phyloP scores from a whole-genome alignment of 169 alveolate species.

The Babesia sp. region DNA sequence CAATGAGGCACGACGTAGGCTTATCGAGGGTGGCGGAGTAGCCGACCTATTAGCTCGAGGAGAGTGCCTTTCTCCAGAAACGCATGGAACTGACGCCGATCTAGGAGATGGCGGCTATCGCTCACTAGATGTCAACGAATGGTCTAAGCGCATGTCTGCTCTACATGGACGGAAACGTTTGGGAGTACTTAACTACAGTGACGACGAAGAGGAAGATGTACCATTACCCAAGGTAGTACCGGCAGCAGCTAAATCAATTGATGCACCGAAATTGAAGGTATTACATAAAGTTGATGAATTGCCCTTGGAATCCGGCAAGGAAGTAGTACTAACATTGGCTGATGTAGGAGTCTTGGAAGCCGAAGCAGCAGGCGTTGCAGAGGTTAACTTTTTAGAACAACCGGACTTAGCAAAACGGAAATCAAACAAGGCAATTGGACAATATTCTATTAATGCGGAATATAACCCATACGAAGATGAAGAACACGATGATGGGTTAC shows the following conservation, averaged over 20 bases:
- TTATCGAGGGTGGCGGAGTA: slow-evolving; percentile 53
- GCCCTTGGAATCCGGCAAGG: slow-evolving; percentile 48
- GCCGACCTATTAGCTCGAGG: slow-evolving; percentile 51
- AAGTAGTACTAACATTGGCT: slow-evolving; percentile 45
- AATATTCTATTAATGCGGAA: slow-evolving; percentile 8
- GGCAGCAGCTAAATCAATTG: neutral
- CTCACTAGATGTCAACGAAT: slow-evolving; percentile 37
- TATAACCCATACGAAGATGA: slow-evolving; percentile 65
- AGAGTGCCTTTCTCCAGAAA: slow-evolving; percentile 9
- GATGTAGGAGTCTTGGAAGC: slow-evolving; percentile 67
- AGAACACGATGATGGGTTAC: slow-evolving; percentile 8
- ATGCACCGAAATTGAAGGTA: slow-evolving; percentile 44
- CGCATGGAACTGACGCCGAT: neutral
- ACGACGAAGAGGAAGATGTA: slow-evolving; percentile 54
- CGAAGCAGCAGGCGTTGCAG: slow-evolving; percentile 63
- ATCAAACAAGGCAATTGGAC: slow-evolving; percentile 3
- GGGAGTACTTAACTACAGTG: slow-evolving; percentile 47
- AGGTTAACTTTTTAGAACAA: slow-evolving; percentile 58
- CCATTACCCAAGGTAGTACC: neutral
- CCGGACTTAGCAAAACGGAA: slow-evolving; percentile 42
- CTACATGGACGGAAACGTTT: slow-evolving; percentile 10
- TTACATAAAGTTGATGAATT: slow-evolving; percentile 58
- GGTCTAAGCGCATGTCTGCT: slow-evolving; percentile 58
- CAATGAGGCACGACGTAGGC: slow-evolving; percentile 29
- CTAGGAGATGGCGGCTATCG: slow-evolving; percentile 19